These are phyloP conservation scores for Pyrenophora graminea DNA, from an alignment of 2,329 filamentous ascomycete genomes.

Conservation along the genomic window DNA sequence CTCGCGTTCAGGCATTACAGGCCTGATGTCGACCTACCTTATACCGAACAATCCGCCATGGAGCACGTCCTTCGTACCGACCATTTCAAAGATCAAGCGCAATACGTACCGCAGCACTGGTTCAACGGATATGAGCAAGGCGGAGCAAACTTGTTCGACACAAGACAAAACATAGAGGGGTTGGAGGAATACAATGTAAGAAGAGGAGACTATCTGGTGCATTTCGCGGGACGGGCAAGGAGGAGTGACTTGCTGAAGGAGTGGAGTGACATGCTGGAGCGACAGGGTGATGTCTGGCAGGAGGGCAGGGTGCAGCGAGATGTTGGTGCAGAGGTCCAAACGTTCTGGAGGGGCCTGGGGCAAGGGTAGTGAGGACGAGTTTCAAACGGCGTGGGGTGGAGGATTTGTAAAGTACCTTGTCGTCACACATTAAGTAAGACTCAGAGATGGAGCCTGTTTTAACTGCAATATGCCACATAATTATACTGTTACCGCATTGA, in stretches of 20 bases:
- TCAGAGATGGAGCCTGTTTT: too few relatives aligned
- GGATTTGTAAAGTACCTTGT: too few relatives aligned
- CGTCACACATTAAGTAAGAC: too few relatives aligned
- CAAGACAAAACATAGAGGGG: slow-evolving; percentile 42
- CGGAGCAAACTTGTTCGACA: slow-evolving; percentile 17
- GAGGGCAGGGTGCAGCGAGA: slow-evolving; percentile 30
- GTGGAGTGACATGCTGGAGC: slow-evolving; percentile 33
- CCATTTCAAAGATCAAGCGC: slow-evolving; percentile 38
- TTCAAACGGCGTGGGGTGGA: too few relatives aligned
- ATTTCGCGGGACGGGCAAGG: slow-evolving; percentile 47
- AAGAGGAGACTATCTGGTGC: slow-evolving; percentile 50
- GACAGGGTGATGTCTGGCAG: slow-evolving; percentile 30
- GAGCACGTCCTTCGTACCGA: slow-evolving; percentile 42
- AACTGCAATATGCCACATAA: too few relatives aligned
- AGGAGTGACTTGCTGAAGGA: slow-evolving; percentile 43
- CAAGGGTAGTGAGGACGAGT: not conserved
- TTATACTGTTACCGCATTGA: too few relatives aligned
- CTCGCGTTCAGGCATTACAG: slow-evolving; percentile 48
- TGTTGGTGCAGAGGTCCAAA: slow-evolving; percentile 28
- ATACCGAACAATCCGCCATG: slow-evolving; percentile 51
- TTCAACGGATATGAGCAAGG: slow-evolving; percentile 51
- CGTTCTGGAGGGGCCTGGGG: slow-evolving; percentile 21
- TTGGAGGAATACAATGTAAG: slow-evolving; percentile 44
- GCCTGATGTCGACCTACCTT: slow-evolving; percentile 41
- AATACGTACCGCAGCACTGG: slow-evolving; percentile 49